Base-by-base conservation (phyloP, 768 basidiomycete species). In the Boletus patriciae region DNA sequence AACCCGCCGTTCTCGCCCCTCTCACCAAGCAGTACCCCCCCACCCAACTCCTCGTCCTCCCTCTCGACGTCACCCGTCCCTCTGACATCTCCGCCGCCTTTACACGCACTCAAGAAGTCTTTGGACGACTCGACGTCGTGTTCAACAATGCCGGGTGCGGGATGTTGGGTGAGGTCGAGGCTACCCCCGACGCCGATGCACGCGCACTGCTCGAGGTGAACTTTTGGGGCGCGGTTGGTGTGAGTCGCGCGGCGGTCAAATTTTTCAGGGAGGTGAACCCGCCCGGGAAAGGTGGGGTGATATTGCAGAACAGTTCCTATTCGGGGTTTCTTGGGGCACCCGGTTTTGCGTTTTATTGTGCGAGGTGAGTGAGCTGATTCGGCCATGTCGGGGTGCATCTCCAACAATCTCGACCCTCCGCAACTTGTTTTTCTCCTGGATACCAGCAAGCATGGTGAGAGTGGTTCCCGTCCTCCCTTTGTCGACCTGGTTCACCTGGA, bases 61-160 rank as follows among this genome's bases (percentile, higher is more conserved):
- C 66, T 46, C 63, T 79, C 43, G 77, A 80, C 55, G 77, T 80
- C 31, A 69, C 69, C 23, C 58, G 53, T 3, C 57, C 47, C 4
- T 46, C 60, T 4, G 67, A 77, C 2, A 71, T 79, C 48, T 42
- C 43, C 11, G 58, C 58, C 3, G 76, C 71, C 2, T 79, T 80
- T 50, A 54, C 55, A 1, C 52, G 54, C 16, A 68, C 71, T 0
- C 65, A 67, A 38, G 62, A 65, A 13, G 54, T 56, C 9, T 78
- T 78, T 62, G 74, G 74, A 2, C 57, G 73, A 16, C 62, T 78
- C 21, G 78, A 78, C 52, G 73, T 78, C 51, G 77, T 79, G 5
- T 73, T 73, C 64, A 76, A 73, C 64, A 80, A 79, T 58, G 77
- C 78, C 55, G 66, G 59, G 38, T 66, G 63, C 31, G 60, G 46